Evolutionary conservation across 768 basidiomycete species (phyloP), one percentile per base, ranked within the genome.

Genomic region (Leccinum subgranulosum): DNA sequence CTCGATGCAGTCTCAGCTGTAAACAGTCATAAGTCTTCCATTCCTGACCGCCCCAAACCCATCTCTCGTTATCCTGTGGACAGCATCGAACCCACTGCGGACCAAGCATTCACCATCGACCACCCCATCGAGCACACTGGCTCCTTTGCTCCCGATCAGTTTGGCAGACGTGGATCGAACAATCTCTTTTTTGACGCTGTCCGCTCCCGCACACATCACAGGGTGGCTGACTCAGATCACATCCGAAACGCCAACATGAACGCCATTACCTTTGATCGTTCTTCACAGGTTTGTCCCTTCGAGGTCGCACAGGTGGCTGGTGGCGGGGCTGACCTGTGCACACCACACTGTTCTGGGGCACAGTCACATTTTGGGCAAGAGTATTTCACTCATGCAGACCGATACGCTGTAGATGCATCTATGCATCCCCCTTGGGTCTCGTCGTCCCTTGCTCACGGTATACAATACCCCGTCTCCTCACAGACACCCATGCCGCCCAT

Each of bases 161-260:
- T 61, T 52, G 71, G 69, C 41, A 69, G 74, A 45, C 74, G 70
- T 36, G 68, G 64, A 46, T 73, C 73, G 49, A 77, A 76, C 58
- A 72, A 75, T 53, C 60, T 75, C 15, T 65, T 74, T 53, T 78
- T 77, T 60, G 79, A 76, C 69, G 69, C 75, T 43, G 66, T 74
- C 50, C 64, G 62, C 53, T 55, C 66, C 19, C 70, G 66, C 23
- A 14, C 55, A 33, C 60, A 68, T 39, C 65, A 74, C 53, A 72
- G 56, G 56, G 54, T 53, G 51, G 57, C 52, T 53, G 68, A 70
- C 53, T 51, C 60, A 31, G 68, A 69, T 49, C 57, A 57, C 53
- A 48, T 28, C 51, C 63, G 61, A 27, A 65, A 56, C 17, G 49
- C 59, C 58, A 64, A 52, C 51, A 71, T 64, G 69, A 62, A 57